Evolutionary conservation across 306 rosid genomes (phyloP), one percentile per base, ranked within the genome.

Genomic region (Arachis hypogaea): DNA sequence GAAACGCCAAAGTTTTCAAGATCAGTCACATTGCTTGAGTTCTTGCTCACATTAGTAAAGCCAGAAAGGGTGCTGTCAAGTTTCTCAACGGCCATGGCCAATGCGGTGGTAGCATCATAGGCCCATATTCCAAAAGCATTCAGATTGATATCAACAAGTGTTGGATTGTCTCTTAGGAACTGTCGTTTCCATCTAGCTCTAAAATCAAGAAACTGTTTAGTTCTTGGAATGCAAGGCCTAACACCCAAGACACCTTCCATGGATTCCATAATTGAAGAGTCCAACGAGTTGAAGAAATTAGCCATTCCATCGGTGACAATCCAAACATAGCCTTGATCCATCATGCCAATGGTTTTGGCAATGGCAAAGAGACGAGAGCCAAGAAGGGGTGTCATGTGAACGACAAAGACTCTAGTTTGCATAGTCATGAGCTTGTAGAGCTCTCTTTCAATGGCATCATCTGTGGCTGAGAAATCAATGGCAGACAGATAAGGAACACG

Each of bases 221-320:
- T 67, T 41, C 29, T 16, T 4, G 85, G 86, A 22, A 88, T 41
- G 30, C 77, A 71, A 7, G 84, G 41, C 59, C 80, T 87, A 60
- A 87, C 73, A 7, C 91, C 91, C 16, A 91, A 18, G 1, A 83
- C 88, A 3, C 97, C 92, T 66, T 86, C 83, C 92, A 91, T 85
- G 1, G 86, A 64, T 40, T 80, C 51, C 7, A 59, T 55, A 8
- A 68, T 79, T 0, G 82, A 63, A 10, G 72, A 56, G 11, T 47
- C 45, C 22, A 69, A 5, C 0, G 84, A 59, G 14, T 29, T 61
- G 42, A 86, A 72, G 0, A 18, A 12, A 63, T 66, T 80, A 4
- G 82, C 22, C 56, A 86, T 29, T 7, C 72, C 78, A 75, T 60
- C 68, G 0, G 88, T 86, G 5, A 81, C 40, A 49, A 90, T 86